phyloP scores from a whole-genome alignment of 106 monocot species.

The Apostasia ramifera region DNA sequence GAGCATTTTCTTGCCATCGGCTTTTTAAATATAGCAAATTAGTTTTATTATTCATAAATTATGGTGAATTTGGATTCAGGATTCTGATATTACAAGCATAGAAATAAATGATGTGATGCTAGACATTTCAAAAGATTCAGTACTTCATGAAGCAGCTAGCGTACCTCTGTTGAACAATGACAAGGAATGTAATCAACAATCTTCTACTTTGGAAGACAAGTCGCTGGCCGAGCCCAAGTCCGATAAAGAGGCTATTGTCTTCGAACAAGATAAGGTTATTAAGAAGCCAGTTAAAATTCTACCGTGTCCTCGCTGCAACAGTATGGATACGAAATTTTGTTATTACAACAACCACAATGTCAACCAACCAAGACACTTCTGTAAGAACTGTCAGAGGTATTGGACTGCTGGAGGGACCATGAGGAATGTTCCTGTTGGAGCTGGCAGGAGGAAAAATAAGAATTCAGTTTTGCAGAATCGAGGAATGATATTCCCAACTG shows the following conservation, averaged over 20 bases:
- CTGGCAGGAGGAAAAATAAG: constrained; percentile 81
- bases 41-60: too few species aligned
- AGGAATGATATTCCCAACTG: too few species aligned
- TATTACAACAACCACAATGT: constrained; percentile 93
- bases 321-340: constrained; percentile 94
- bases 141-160: constrained; percentile 3
- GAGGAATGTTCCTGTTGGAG: constrained; percentile 92
- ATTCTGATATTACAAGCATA: constrained; percentile 9
- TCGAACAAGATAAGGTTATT: constrained; percentile 51
- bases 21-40: too few species aligned
- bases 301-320: constrained; percentile 87
- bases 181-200: constrained; percentile 18
- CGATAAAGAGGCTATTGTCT: constrained; percentile 25
- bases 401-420: constrained; percentile 97
- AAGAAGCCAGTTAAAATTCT: constrained; percentile 92
- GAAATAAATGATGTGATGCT: neutral
- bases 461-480: neutral
- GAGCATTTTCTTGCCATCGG: too few species aligned
- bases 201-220: constrained; percentile 14
- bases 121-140: constrained; percentile 15
- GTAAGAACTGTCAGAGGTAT: constrained; percentile 92
- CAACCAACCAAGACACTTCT: constrained; percentile 88
- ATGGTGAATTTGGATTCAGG: too few species aligned
- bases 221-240: constrained; percentile 14
- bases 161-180: constrained; percentile 13